Base-by-base conservation (phyloP, 164 flowering plant genomes). In the Hamamelis virginiana region DNA sequence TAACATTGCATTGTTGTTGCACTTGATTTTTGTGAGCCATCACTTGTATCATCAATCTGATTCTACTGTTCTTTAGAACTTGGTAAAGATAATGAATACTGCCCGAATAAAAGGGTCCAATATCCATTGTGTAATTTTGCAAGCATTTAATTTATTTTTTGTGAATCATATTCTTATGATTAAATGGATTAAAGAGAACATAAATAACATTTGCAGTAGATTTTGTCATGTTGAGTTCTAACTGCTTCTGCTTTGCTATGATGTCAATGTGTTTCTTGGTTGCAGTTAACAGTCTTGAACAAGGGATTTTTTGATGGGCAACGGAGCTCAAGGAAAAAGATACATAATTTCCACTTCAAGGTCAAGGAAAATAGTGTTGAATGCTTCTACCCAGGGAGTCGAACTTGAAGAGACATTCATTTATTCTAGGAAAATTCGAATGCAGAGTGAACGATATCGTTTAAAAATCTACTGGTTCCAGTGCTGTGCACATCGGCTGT, bases 331-430 rank as follows among this genome's bases (percentile, higher is more conserved):
- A 72, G 76, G 52, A 73, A 63, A 77, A 79, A 69, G 78, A 56
- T 80, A 33, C 68, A 68, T 38, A 94, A 89, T 77, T 87, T 91
- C 72, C 97, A 91, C 43, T 94, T 87, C 84, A 90, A 77, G 77
- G 71, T 91, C 27, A 91, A 87, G 79, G 96, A 94, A 75, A 90
- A 80, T 58, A 69, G 66, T 11, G 83, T 83, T 26, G 94, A 89
- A 15, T 90, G 75, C 79, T 91, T 94, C 70, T 85, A 84, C 77
- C 94, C 96, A 5, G 98, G 98, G 25, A 85, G 76, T 70, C 77
- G 59, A 68, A 70, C 73, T 46, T 86, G 85, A 86, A 64, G 70
- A 62, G 27, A 23, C 41, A 1, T 9, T 9, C 23, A 3, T 19
- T 11, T 26, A 45, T 26, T 9, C 5, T 33, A 19, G 21, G 51